Conservation (phyloP, 345 rosid genomes). For the Erodium maritimum region DNA sequence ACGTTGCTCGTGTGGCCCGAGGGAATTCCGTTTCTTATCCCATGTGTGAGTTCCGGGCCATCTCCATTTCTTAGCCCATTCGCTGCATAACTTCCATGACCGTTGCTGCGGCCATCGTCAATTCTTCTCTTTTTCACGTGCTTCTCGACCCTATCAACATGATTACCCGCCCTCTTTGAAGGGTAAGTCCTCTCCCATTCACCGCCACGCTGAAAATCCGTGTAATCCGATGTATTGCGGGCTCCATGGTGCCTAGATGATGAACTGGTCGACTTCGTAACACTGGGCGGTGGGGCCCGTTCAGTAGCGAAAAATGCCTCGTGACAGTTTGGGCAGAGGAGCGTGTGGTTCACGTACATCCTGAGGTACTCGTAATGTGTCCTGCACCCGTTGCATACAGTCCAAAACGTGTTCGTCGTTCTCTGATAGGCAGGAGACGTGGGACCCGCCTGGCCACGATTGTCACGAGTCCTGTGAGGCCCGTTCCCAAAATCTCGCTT, state of each 20-base stretch:
- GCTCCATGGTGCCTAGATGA: constrained; percentile 28
- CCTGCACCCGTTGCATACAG: constrained; percentile 46
- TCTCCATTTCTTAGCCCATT: no score
- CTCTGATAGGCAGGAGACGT: no score
- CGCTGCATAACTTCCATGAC: constrained; percentile 12
- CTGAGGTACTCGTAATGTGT: constrained; percentile 58
- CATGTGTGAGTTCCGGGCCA: no score
- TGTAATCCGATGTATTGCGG: no score
- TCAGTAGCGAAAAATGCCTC: constrained; percentile 48
- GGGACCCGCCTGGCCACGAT: no score
- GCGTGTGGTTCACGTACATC: constrained; percentile 48
- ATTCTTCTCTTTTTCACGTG: constrained; percentile 28
- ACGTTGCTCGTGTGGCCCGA: constrained; percentile 7
- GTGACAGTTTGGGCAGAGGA: constrained; percentile 54
- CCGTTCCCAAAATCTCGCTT: constrained; percentile 21
- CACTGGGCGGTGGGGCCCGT: constrained; percentile 40
- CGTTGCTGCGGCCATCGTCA: constrained; percentile 18
- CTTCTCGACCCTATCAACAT: constrained; percentile 18
- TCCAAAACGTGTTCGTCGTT: constrained; percentile 68
- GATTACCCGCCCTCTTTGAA: no score
- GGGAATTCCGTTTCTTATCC: no score
- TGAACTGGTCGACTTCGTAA: constrained; percentile 19
- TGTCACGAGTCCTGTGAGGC: no score
- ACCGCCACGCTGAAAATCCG: no score
- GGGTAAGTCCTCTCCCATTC: no score